Evolutionary conservation across 2,329 filamentous ascomycete genomes (phyloP).

Genomic region (Epichloe bromicola): DNA sequence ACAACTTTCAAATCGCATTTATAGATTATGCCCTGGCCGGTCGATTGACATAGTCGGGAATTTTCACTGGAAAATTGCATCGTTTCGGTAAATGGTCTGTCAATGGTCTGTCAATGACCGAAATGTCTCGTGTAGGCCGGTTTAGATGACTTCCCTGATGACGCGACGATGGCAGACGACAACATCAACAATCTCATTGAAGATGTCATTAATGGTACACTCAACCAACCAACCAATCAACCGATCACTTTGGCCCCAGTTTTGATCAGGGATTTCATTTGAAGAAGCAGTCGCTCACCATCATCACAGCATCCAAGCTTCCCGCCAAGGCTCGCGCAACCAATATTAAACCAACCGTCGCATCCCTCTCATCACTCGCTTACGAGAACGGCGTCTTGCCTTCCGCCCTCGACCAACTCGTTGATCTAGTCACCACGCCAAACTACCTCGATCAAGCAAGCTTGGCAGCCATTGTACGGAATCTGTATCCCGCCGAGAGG

Average conservation of each 20-base stretch:
- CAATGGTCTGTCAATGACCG: not conserved
- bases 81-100: not conserved
- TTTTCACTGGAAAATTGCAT: not conserved
- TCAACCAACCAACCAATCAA: not conserved
- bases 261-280: not conserved
- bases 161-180: slow-evolving; percentile 14
- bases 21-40: not conserved
- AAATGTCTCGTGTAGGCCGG: not conserved
- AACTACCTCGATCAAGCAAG: slow-evolving; percentile 66
- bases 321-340: slow-evolving; percentile 53
- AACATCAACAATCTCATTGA: slow-evolving; percentile 23
- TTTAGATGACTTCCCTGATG: not conserved
- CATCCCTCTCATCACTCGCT: slow-evolving; percentile 47
- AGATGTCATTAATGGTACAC: slow-evolving; percentile 22
- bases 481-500: slow-evolving; percentile 58
- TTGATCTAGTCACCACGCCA: slow-evolving; percentile 53
- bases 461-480: slow-evolving; percentile 53
- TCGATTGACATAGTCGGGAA: not conserved
- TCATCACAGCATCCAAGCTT: slow-evolving; percentile 37
- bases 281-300: not conserved
- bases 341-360: slow-evolving; percentile 50
- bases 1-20: not conserved
- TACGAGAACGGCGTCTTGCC: slow-evolving; percentile 57
- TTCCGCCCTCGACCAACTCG: slow-evolving; percentile 45
- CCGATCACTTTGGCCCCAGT: not conserved